These are phyloP conservation scores for Thymus quinquecostatus DNA, from an alignment of 257 asterid genomes.

Conservation along the genomic window DNA sequence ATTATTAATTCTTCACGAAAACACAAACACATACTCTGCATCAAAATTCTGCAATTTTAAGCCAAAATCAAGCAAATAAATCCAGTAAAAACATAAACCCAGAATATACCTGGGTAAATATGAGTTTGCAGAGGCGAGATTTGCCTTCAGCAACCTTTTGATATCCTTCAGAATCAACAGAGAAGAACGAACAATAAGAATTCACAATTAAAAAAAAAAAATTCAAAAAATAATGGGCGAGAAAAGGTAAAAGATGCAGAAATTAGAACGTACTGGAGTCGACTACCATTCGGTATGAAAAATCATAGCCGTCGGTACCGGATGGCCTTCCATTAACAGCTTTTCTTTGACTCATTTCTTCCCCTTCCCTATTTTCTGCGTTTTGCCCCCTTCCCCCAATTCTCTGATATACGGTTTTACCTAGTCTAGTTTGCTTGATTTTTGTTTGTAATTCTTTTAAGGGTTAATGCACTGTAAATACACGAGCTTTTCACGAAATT, in stretches of 20 bases:
- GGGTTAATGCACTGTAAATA: too few relatives aligned
- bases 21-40: not conserved
- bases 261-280: conserved; percentile 64
- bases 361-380: not conserved
- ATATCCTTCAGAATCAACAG: conserved; percentile 56
- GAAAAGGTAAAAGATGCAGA: not conserved
- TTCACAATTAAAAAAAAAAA: not conserved
- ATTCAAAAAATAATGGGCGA: not conserved
- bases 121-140: conserved; percentile 59
- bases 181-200: not conserved
- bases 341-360: conserved; percentile 57
- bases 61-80: conserved; percentile 26
- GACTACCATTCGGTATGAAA: conserved; percentile 93
- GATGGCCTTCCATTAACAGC: conserved; percentile 72
- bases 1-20: not conserved
- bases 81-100: conserved; percentile 6
- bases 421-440: too few relatives aligned
- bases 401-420: too few relatives aligned
- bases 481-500: too few relatives aligned
- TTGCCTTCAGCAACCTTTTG: conserved; percentile 72
- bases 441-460: too few relatives aligned
- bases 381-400: not conserved
- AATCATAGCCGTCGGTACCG: conserved; percentile 96
- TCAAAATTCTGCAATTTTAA: not conserved
- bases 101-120: conserved; percentile 62